Percentiles rank a stretch among this genome's conserved stretches.
These are phyloP conservation scores for Cardiospermum halicacabum DNA, from an alignment of 345 rosid species.

Conservation along the genomic window DNA sequence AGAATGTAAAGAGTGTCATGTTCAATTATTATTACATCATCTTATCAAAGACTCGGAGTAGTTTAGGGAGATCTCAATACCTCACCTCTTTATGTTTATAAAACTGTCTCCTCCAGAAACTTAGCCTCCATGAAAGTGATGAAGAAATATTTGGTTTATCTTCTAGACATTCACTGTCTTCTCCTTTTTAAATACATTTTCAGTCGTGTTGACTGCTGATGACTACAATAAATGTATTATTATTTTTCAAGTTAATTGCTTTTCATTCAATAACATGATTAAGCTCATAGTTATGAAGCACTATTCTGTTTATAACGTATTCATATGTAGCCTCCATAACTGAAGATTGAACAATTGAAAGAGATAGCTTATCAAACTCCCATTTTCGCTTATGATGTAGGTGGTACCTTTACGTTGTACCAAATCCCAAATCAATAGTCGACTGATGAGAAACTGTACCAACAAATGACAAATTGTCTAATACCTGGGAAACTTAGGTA, in stretches of 20 bases:
- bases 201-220: constrained; percentile 61
- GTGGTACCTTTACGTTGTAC: constrained; percentile 87
- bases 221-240: constrained; percentile 83
- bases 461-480: constrained; percentile 39
- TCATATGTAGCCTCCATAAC: constrained; percentile 11
- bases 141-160: constrained; percentile 74
- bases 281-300: background rate
- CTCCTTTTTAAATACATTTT: constrained; percentile 63
- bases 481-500: constrained; percentile 45
- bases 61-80: constrained; percentile 79
- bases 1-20: constrained; percentile 53
- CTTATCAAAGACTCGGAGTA: constrained; percentile 89
- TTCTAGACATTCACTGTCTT: constrained; percentile 88
- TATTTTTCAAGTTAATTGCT: constrained; percentile 1
- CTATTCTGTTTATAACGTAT: background rate
- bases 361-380: constrained; percentile 22
- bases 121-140: constrained; percentile 61
- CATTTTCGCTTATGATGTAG: constrained; percentile 35
- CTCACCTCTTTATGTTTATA: constrained; percentile 87
- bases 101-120: constrained; percentile 72
- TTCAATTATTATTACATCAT: constrained; percentile 53
- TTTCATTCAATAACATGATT: background rate
- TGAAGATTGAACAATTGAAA: constrained; percentile 21
- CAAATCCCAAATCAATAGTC: constrained; percentile 91
- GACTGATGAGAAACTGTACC: constrained; percentile 56